Evolutionary conservation across 2,329 filamentous ascomycete genomes (phyloP), one percentile per base, ranked within the genome.

Genomic region (Paraphoma chrysanthemicola): DNA sequence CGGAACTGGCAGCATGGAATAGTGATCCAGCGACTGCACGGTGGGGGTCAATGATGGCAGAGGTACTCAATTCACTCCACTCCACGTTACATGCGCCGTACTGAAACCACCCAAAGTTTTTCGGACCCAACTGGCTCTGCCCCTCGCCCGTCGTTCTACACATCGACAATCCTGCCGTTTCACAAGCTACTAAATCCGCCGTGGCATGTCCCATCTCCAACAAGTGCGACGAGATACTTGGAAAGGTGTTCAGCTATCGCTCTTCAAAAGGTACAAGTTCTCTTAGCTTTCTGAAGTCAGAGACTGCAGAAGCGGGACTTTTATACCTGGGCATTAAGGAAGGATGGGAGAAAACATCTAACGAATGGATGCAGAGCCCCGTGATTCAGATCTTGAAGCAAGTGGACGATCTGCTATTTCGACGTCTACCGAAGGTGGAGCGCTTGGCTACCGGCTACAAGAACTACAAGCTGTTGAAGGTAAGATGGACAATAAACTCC

Each of bases 401-500:
- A 52, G 63, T 72, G 36, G 71, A 75, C 56, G 60, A 69, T 46
- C 59, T 71, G 30, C 57, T 73, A 17, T 75, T 75, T 57, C 48
- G 45, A 39, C 62, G 66, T 60, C 56, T 69, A 5, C 63, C 62
- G 12, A 65, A 57, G 42, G 57, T 70, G 49, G 62, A 71, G 48
- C 59, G 72, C 11, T 51, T 73, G 47, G 70, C 69, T 9, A 56
- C 59, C 10, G 59, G 66, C 29, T 75, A 74, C 54, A 74, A 74
- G 60, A 74, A 69, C 55, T 69, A 70, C 57, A 74, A 75, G 39
- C 57, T 73, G 48, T 60, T 73, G n/a, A 73, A 69, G 67, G 70
- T 71, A n/a, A 33, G 56, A 14, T 42, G 23, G 5, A 23, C 23
- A 23, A 23, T 23, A 23, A 23, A 3, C 5, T 23, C 2, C 23